Percentiles rank a stretch among this genome's conserved stretches.
phyloP scores from a whole-genome alignment of 148 eudicot species.

The Spergularia marina region DNA sequence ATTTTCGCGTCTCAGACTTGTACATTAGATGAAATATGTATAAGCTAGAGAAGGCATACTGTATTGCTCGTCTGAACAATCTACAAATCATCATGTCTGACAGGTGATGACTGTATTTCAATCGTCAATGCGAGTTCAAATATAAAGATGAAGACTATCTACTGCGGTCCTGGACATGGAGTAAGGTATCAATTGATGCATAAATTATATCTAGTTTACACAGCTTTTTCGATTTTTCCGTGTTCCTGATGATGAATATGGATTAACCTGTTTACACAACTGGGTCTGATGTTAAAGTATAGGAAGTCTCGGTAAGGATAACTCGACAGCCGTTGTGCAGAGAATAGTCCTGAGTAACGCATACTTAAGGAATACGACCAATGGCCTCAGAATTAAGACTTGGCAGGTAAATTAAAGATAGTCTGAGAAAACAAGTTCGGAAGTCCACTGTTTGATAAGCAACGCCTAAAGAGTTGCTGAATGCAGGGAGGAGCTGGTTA shows the following conservation, averaged over 20 bases:
- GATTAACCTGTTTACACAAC: constrained; percentile 1
- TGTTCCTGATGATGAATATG: constrained; percentile 5
- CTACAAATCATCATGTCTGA: constrained; percentile 16
- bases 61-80: constrained; percentile 3
- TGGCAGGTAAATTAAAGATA: constrained; percentile 67
- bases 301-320: constrained; percentile 91
- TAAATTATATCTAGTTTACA: not conserved
- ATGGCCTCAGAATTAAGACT: constrained; percentile 90
- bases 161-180: constrained; percentile 98
- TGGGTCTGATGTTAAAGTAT: constrained; percentile 48
- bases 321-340: constrained; percentile 69
- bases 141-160: constrained; percentile 90
- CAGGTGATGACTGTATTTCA: constrained; percentile 95
- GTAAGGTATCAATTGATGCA: constrained; percentile 46
- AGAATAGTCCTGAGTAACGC: constrained; percentile 69
- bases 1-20: not conserved
- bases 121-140: constrained; percentile 82
- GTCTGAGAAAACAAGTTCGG: not conserved
- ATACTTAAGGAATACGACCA: constrained; percentile 61
- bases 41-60: constrained; percentile 3
- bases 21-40: not conserved
- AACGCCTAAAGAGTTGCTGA: not conserved
- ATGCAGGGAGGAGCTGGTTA: constrained; percentile 90
- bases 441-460: not conserved
- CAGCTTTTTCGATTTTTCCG: not conserved